Evolutionary conservation across 306 rosid species (phyloP).

Genomic region (Lathyrus oleraceus): DNA sequence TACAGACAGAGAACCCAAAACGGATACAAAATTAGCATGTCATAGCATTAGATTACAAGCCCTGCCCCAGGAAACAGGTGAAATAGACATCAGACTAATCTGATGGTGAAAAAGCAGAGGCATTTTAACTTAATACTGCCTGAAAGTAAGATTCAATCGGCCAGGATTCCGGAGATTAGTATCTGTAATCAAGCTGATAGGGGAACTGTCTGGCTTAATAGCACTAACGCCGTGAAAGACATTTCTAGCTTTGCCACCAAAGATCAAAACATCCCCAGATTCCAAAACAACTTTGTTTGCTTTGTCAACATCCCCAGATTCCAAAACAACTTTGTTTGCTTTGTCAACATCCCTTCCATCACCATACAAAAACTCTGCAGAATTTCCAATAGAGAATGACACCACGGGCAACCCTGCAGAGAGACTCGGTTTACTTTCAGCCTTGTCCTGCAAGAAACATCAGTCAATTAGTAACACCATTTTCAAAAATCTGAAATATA

Average conservation of each 20-base stretch:
- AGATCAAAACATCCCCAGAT: conserved; percentile 84
- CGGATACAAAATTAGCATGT: background rate
- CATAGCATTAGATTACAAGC: background rate
- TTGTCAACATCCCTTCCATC: conserved; percentile 47
- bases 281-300: conserved; percentile 48
- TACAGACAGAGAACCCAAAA: background rate
- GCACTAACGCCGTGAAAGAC: conserved; percentile 69
- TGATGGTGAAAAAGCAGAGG: background rate
- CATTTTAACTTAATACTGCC: conserved; percentile 45
- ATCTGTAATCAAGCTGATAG: conserved; percentile 41
- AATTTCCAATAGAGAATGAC: conserved; percentile 86
- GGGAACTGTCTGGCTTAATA: conserved; percentile 54
- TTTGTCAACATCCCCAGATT: conserved; percentile 52
- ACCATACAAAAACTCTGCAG: conserved; percentile 64
- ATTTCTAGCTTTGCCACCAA: conserved; percentile 71
- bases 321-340: conserved; percentile 46
- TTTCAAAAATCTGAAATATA: background rate
- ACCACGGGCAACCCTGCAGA: conserved; percentile 55
- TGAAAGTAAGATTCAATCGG: conserved; percentile 79
- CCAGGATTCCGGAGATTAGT: conserved; percentile 56
- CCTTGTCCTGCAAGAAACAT: conserved; percentile 59
- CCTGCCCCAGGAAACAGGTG: no score
- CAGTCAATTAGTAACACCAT: background rate
- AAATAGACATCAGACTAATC: background rate
- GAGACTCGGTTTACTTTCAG: conserved; percentile 64